Percentiles rank a stretch among this genome's conserved stretches.
Conservation (phyloP, 2,329 filamentous ascomycete species). For the Pestalotiopsis sp. region DNA sequence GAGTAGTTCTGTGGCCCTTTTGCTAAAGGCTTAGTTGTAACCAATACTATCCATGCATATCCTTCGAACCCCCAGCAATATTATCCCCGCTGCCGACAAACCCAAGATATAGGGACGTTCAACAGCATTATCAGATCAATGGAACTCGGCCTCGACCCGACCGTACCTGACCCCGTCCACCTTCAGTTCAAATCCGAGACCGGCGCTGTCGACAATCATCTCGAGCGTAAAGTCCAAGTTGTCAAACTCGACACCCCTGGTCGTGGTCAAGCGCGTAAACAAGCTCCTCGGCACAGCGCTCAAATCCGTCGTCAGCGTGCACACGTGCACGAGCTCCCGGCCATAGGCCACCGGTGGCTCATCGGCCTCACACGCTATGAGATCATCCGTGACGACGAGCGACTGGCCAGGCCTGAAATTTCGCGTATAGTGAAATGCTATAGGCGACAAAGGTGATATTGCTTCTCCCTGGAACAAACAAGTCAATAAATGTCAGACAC, state of each 20-base stretch:
- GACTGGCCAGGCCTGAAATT: slow-evolving; percentile 82
- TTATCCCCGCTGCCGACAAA: neutral
- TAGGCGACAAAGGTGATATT: slow-evolving; percentile 72
- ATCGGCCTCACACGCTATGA: slow-evolving; percentile 76
- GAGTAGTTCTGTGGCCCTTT: neutral
- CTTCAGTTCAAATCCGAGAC: slow-evolving; percentile 76
- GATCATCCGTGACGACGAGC: slow-evolving; percentile 76
- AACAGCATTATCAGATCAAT: slow-evolving; percentile 42
- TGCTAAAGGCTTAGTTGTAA: neutral
- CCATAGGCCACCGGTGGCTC: slow-evolving; percentile 63
- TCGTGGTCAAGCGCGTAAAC: slow-evolving; percentile 77
- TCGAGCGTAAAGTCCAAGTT: slow-evolving; percentile 82
- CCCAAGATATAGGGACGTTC: too few relatives aligned
- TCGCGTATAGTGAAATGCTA: slow-evolving; percentile 83
- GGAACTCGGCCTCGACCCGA: slow-evolving; percentile 77
- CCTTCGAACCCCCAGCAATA: neutral
- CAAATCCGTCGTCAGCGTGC: slow-evolving; percentile 79
- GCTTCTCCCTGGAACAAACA: slow-evolving; percentile 62
- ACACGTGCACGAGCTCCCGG: slow-evolving; percentile 70
- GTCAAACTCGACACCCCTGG: slow-evolving; percentile 78
- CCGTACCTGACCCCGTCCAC: slow-evolving; percentile 80
- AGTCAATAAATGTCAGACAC: neutral
- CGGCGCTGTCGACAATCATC: slow-evolving; percentile 80
- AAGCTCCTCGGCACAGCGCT: slow-evolving; percentile 73
- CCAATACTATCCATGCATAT: neutral